Percentiles rank a stretch among this genome's conserved stretches.
Evolutionary conservation across 495 filamentous ascomycete genomes (phyloP).

Genomic region (Achaetomiella virescens): DNA sequence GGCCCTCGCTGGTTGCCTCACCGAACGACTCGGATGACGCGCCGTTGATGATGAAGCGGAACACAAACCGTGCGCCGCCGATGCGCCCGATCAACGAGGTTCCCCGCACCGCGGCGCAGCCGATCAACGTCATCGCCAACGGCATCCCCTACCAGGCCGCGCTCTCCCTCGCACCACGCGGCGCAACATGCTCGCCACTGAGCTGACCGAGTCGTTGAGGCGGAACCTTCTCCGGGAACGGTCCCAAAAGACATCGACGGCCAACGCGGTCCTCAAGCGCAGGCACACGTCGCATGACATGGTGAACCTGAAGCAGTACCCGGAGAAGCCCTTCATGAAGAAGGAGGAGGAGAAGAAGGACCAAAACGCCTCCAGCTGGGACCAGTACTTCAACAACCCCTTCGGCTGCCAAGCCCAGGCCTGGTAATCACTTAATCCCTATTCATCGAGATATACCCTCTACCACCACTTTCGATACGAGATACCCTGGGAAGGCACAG

Average conservation of each 20-base stretch:
- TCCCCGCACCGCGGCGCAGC: slow-evolving; percentile 64
- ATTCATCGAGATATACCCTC: slow-evolving; percentile 22
- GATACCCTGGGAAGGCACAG: slow-evolving; percentile 25
- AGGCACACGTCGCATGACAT: slow-evolving; percentile 87
- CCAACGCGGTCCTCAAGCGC: slow-evolving; percentile 82
- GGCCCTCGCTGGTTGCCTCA: slow-evolving; percentile 65
- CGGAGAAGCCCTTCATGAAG: slow-evolving; percentile 48
- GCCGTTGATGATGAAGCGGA: slow-evolving; percentile 60
- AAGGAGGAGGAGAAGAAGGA: slow-evolving; percentile 42
- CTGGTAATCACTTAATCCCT: slow-evolving; percentile 38
- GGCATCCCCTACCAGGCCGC: slow-evolving; percentile 57
- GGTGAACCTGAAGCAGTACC: slow-evolving; percentile 74
- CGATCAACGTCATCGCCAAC: slow-evolving; percentile 73
- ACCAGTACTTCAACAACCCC: slow-evolving; percentile 45
- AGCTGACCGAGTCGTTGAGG: slow-evolving; percentile 54
- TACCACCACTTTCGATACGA: background rate
- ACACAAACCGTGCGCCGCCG: slow-evolving; percentile 31
- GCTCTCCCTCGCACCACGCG: slow-evolving; percentile 83
- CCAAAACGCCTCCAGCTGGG: slow-evolving; percentile 42
- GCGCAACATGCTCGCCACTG: slow-evolving; percentile 92
- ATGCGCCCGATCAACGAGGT: slow-evolving; percentile 58
- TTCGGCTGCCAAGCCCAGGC: slow-evolving; percentile 47
- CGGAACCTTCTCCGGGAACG: slow-evolving; percentile 35
- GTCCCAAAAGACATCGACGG: slow-evolving; percentile 68
- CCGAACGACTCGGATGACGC: slow-evolving; percentile 64